Evolutionary conservation across 371 early-diverging fungal species (phyloP), one percentile per base, ranked within the genome.

Genomic region (Mortierella sp.): DNA sequence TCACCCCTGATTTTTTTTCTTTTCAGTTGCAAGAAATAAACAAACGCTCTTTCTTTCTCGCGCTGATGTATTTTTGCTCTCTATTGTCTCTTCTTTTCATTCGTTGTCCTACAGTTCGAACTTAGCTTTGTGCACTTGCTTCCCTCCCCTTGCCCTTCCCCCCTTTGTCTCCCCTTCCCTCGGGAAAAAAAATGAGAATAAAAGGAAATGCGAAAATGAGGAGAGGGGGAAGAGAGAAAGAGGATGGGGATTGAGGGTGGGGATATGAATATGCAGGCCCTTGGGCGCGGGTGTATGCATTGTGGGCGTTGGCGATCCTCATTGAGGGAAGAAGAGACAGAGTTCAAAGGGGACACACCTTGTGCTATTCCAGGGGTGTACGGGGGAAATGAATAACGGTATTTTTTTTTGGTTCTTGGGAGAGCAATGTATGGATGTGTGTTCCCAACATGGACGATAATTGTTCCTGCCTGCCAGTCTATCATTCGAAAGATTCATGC

Each of bases 221-320:
- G 28, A 26, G 60, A n/a, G 28, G 13, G 57, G 26, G 26, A 50
- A 50, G 50, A 50, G 13, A 16, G 50, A 13, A 16, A 14, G 50
- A 50, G 16, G 11, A 50, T 16, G 16, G 19, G 63, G 63, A 63
- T 31, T 8, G 38, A 16, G 13, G 31, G 11, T 28, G 14, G 28
- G 31, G 60, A 60, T 28, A 60, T 60, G 60, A 63, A 34, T 63
- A 63, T 34, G 21, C 34, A 63, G 34, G 63, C 31, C 42, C 16
- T 34, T 63, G 63, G 19, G 50, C 14, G 50, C 16, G 50, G 34
- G 34, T 31, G 31, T 8, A 63, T 63, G 63, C 63, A 63, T 63
- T 63, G 34, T 63, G 63, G 63, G 63, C 63, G 63, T 63, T 63
- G 63, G 31, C 19, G 60, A 34, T 60, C 60, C 42, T 60, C 60